Conservation (phyloP, 73 alveolate genomes). For the Uronychia binucleata region DNA sequence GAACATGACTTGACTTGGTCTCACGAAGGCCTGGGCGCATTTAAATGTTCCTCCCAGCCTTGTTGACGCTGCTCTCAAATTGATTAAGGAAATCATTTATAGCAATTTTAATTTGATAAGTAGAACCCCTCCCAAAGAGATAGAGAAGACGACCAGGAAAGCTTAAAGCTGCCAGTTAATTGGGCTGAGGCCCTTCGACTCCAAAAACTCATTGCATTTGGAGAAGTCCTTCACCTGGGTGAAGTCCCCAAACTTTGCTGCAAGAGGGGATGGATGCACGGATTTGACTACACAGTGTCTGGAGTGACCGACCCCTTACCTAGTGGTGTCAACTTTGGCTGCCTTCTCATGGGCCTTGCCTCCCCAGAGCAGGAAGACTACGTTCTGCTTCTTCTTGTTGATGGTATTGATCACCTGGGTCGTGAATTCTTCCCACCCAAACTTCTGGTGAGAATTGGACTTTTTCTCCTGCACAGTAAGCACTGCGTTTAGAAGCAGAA, state of each 20-base stretch:
- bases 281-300: conserved; percentile 82
- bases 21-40: background rate
- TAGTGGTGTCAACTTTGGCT: conserved; percentile 45
- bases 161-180: conserved; percentile 80
- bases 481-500: conserved; percentile 88
- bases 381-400: conserved; percentile 70
- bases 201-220: conserved; percentile 75
- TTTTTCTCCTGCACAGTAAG: conserved; percentile 87
- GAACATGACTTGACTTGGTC: background rate
- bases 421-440: conserved; percentile 94
- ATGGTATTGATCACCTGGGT: conserved; percentile 85
- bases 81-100: background rate
- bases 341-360: conserved; percentile 89
- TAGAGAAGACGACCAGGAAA: too few relatives aligned
- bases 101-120: too few relatives aligned
- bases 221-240: conserved; percentile 77
- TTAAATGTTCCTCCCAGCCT: background rate
- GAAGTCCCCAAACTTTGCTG: conserved; percentile 81
- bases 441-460: conserved; percentile 89
- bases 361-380: conserved; percentile 97
- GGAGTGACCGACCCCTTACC: conserved; percentile 13
- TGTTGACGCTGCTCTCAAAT: background rate
- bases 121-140: too few relatives aligned
- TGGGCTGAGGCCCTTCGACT: conserved; percentile 71
- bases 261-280: conserved; percentile 97